These are phyloP conservation scores for Schoenoplectus tabernaemontani DNA, from an alignment of 202 grass and related monocot species.

Conservation along the genomic window DNA sequence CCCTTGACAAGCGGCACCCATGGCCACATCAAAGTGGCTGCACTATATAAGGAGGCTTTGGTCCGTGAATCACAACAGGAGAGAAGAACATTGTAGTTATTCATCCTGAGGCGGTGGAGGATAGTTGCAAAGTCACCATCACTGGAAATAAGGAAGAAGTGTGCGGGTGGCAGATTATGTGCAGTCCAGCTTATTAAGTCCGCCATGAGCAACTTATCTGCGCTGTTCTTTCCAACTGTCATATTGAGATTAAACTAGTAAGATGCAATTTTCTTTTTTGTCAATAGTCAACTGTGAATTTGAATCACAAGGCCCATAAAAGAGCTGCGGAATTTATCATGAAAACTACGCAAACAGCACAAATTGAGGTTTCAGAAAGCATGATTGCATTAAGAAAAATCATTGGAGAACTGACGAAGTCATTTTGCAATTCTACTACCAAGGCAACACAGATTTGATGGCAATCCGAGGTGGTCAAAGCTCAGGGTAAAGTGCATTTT, in stretches of 20 bases:
- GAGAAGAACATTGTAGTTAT: slow-evolving; percentile 91
- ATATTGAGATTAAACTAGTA: background rate
- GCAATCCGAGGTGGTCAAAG: too few relatives aligned
- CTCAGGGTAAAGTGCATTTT: too few relatives aligned
- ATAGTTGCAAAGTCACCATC: slow-evolving; percentile 76
- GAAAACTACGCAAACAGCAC: too few relatives aligned
- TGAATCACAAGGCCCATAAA: too few relatives aligned
- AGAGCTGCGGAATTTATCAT: too few relatives aligned
- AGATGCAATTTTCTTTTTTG: background rate
- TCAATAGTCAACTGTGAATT: background rate
- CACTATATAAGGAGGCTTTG: slow-evolving; percentile 36
- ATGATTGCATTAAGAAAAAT: too few relatives aligned
- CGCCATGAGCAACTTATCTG: slow-evolving; percentile 68
- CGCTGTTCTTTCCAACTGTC: slow-evolving; percentile 76
- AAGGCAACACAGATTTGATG: too few relatives aligned
- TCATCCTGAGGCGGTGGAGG: slow-evolving; percentile 85
- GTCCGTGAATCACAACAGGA: slow-evolving; percentile 25
- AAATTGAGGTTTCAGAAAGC: too few relatives aligned
- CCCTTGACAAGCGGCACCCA: slow-evolving; percentile 78
- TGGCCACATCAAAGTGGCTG: slow-evolving; percentile 78
- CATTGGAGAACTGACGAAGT: too few relatives aligned
- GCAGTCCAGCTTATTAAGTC: slow-evolving; percentile 56
- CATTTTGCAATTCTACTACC: too few relatives aligned
- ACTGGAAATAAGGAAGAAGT: slow-evolving; percentile 91
- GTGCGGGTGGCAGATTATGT: slow-evolving; percentile 76